Conservation (phyloP, 1,139 yeast species). For the Yamadazyma aaseri region DNA sequence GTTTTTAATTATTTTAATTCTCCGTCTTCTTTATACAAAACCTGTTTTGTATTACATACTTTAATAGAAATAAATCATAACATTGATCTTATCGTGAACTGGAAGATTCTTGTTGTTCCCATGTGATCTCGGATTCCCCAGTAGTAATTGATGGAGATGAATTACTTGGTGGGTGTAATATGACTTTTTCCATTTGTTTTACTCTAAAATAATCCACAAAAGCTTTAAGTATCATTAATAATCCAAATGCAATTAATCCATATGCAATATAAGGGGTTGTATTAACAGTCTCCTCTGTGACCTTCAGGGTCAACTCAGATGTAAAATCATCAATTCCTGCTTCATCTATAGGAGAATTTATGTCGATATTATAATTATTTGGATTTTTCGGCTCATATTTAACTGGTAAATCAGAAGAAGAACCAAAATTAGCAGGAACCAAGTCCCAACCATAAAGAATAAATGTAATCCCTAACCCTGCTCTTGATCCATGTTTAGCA, state of each 20-base stretch:
- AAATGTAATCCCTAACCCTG: slow-evolving; percentile 87
- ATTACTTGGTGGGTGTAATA: slow-evolving; percentile 42
- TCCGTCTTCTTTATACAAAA: no score
- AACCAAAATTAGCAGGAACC: slow-evolving; percentile 59
- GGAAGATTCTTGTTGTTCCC: slow-evolving; percentile 6
- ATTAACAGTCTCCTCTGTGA: slow-evolving; percentile 12
- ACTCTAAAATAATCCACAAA: slow-evolving; percentile 70
- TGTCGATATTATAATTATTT: slow-evolving; percentile 50
- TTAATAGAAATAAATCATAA: no score
- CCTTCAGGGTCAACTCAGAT: slow-evolving; percentile 29
- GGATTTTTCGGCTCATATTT: slow-evolving; percentile 57
- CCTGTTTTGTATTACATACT: no score
- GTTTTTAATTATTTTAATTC: no score
- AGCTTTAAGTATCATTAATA: slow-evolving; percentile 63
- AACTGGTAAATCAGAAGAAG: slow-evolving; percentile 34
- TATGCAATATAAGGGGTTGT: slow-evolving; percentile 52
- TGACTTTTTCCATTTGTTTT: slow-evolving; percentile 69
- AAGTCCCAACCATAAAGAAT: slow-evolving; percentile 73
- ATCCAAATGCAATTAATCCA: slow-evolving; percentile 66
- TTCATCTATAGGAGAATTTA: slow-evolving; percentile 30
- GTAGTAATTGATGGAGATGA: not conserved
- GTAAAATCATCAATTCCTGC: slow-evolving; percentile 50
- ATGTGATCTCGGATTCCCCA: not conserved
- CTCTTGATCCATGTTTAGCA: slow-evolving; percentile 92
- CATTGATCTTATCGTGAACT: not conserved